A percentile compares a stretch with the other conserved stretches of the same genome.
These are phyloP conservation scores for Yamadazyma ubonensis DNA, from an alignment of 805 yeast genomes.

Conservation along the genomic window DNA sequence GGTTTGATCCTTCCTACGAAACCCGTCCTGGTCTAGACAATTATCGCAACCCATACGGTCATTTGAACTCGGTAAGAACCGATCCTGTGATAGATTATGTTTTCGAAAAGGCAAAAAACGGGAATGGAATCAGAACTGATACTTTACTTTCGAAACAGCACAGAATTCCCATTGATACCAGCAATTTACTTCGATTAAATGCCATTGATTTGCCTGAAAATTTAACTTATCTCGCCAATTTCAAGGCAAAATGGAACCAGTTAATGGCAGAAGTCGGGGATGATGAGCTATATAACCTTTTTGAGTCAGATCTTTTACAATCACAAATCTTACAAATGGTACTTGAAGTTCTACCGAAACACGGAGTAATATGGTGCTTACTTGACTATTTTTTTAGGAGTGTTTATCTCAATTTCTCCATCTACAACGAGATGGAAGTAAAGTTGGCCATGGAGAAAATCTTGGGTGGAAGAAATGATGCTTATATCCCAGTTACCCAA, in stretches of 20 bases:
- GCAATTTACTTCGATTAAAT: not conserved
- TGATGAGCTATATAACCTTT: not conserved
- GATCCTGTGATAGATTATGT: conserved; percentile 1
- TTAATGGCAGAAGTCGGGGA: not conserved
- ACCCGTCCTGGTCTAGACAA: not conserved
- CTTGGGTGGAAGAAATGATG: not conserved
- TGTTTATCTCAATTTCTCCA: not conserved
- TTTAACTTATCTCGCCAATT: not conserved
- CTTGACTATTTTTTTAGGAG: not conserved
- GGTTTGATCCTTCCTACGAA: conserved; percentile 1
- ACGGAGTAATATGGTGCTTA: conserved; percentile 1
- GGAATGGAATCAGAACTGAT: not conserved
- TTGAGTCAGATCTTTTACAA: not conserved
- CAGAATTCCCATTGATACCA: not conserved
- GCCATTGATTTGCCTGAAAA: not conserved
- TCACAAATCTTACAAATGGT: not conserved
- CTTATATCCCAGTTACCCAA: not conserved
- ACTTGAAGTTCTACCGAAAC: not conserved
- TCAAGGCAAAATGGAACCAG: not conserved
- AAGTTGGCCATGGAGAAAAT: not conserved
- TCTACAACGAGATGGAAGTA: conserved; percentile 2
- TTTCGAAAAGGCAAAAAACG: not conserved
- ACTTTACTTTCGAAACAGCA: not conserved
- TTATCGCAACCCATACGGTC: conserved; percentile 1
- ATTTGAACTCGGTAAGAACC: not conserved